Evolutionary conservation across 805 yeast species (phyloP).

Genomic region (Saturnispora silvae): DNA sequence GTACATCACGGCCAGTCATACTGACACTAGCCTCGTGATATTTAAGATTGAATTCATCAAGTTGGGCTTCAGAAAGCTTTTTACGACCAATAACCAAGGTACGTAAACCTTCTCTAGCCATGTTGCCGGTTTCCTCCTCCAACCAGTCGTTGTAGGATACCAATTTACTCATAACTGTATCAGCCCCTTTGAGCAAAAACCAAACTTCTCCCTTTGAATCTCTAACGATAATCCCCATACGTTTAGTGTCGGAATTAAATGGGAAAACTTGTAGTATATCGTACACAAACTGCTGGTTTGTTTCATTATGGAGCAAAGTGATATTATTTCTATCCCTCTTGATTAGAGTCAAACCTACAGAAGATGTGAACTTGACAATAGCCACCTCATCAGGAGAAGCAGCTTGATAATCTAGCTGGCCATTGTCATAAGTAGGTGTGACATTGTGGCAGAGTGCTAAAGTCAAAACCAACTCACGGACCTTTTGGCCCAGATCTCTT

Average conservation of each 20-base stretch:
- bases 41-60: conserved; percentile 51
- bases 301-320: conserved; percentile 51
- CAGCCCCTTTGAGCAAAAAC: conserved; percentile 94
- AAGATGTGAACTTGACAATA: conserved; percentile 82
- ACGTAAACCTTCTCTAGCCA: conserved; percentile 97
- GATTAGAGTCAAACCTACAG: conserved; percentile 70
- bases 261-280: conserved; percentile 82
- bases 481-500: conserved; percentile 65
- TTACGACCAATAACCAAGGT: conserved; percentile 92
- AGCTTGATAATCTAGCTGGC: conserved; percentile 72
- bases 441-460: conserved; percentile 95
- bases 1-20: conserved; percentile 69
- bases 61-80: conserved; percentile 42
- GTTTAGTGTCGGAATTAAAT: conserved; percentile 86
- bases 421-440: conserved; percentile 82
- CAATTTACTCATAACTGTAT: conserved; percentile 78
- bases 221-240: conserved; percentile 85
- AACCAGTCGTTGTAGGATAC: conserved; percentile 90
- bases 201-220: conserved; percentile 63
- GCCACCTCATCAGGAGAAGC: conserved; percentile 99
- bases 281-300: conserved; percentile 42
- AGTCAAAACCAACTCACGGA: conserved; percentile 70
- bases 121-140: conserved; percentile 92
- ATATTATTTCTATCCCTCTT: conserved; percentile 76
- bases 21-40: conserved; percentile 67